A percentile compares a stretch with the other conserved stretches of the same genome.
Conservation (phyloP, 2,329 filamentous ascomycete genomes). For the Dichotomopilus funicola region DNA sequence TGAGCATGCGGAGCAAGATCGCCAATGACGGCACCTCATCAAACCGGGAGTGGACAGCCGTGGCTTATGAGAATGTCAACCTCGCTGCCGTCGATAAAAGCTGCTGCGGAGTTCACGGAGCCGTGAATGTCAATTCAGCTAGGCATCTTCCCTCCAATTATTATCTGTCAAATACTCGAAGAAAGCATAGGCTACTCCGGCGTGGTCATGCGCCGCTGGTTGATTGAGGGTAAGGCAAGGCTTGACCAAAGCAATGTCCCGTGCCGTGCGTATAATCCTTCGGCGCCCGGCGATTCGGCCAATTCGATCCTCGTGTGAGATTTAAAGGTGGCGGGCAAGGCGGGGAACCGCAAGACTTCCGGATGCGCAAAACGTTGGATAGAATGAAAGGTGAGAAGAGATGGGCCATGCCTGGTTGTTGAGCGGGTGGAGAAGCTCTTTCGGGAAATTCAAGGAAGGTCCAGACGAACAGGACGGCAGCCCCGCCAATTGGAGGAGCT, state of each 20-base stretch:
- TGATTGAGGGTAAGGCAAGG: too few relatives aligned
- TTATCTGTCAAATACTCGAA: too few relatives aligned
- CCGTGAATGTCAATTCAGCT: too few relatives aligned
- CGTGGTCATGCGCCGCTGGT: too few relatives aligned
- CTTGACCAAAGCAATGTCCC: slow-evolving; percentile 6
- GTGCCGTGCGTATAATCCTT: slow-evolving; percentile 22
- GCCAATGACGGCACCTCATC: neutral
- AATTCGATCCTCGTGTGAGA: slow-evolving; percentile 6
- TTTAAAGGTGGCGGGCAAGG: neutral
- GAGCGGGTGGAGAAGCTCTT: neutral
- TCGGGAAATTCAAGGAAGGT: neutral
- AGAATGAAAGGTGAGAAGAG: too few relatives aligned
- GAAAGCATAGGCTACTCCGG: too few relatives aligned
- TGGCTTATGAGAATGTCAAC: too few relatives aligned
- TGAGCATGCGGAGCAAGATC: slow-evolving; percentile 9
- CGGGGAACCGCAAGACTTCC: neutral
- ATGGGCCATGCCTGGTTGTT: neutral
- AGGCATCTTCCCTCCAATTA: too few relatives aligned
- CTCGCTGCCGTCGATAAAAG: too few relatives aligned
- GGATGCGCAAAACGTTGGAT: neutral
- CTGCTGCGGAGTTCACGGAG: too few relatives aligned
- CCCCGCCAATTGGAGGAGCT: neutral
- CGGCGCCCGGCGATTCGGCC: slow-evolving; percentile 16
- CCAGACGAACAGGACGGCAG: neutral
- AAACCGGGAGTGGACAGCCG: neutral